Evolutionary conservation across 352 stramenopile genomes (phyloP).

Genomic region (Globisporangium canariense): DNA sequence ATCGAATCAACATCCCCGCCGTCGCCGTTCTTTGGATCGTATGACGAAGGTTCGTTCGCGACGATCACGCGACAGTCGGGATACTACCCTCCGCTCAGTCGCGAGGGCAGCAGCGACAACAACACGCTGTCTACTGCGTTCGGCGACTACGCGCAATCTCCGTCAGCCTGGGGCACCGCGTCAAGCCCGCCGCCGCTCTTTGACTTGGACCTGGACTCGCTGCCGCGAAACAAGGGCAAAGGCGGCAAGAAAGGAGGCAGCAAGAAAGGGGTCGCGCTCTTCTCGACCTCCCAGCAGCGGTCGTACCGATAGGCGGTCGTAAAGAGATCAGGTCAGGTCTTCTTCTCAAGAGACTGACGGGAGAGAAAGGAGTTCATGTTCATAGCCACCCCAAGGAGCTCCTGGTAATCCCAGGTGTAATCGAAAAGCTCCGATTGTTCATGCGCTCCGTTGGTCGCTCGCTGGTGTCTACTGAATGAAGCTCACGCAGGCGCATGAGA

Average conservation of each 20-base stretch:
- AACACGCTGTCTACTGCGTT: constrained; percentile 7
- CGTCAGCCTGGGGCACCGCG: constrained; percentile 37
- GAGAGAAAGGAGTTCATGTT: background rate
- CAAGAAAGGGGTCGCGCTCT: constrained; percentile 73
- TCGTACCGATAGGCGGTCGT: constrained; percentile 52
- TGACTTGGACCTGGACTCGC: constrained; percentile 25
- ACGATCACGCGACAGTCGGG: constrained; percentile 68
- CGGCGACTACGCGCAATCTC: constrained; percentile 24
- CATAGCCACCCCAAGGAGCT: background rate
- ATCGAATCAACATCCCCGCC: constrained; percentile 16
- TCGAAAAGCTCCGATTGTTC: background rate
- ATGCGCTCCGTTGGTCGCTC: background rate
- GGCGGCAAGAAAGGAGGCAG: constrained; percentile 56
- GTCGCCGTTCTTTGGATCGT: constrained; percentile 9
- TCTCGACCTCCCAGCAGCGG: constrained; percentile 68
- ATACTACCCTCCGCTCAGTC: constrained; percentile 62
- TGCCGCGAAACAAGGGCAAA: constrained; percentile 19
- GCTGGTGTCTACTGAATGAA: background rate
- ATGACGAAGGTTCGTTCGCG: constrained; percentile 58
- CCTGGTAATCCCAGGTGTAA: background rate
- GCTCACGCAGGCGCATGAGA: too few relatives aligned
- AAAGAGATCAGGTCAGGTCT: too few relatives aligned
- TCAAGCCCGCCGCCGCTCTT: constrained; percentile 28
- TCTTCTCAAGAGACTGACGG: background rate
- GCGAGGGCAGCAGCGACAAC: constrained; percentile 4